Percentiles rank a stretch among this genome's conserved stretches.
phyloP scores from a whole-genome alignment of 495 filamentous ascomycete genomes.

The Aspergillus nidulans region DNA sequence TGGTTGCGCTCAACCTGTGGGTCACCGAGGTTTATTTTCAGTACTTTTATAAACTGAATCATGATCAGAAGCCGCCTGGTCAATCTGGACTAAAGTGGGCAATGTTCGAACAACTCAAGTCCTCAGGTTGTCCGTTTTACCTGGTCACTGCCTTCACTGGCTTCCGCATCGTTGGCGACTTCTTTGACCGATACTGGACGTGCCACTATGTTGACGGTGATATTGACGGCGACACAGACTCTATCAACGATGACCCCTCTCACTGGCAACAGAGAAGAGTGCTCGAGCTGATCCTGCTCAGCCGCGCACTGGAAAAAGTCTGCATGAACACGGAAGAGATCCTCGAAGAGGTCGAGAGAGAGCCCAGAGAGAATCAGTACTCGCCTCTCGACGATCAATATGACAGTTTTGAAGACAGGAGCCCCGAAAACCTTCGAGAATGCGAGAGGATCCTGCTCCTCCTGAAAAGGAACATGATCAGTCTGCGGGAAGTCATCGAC shows the following conservation, averaged over 20 bases:
- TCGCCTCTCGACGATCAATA: conserved; percentile 3
- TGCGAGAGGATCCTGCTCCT: conserved; percentile 12
- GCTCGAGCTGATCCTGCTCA: conserved; percentile 15
- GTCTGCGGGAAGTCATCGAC: conserved; percentile 13
- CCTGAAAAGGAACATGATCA: conserved; percentile 15
- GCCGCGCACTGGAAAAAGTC: conserved; percentile 3
- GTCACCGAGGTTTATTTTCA: conserved; percentile 7
- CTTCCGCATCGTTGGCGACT: conserved; percentile 8
- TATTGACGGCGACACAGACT: background rate
- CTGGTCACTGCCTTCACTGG: background rate
- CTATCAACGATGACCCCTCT: background rate
- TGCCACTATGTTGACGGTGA: conserved; percentile 1
- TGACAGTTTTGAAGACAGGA: conserved; percentile 13
- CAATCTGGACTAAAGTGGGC: background rate
- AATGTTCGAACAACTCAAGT: background rate
- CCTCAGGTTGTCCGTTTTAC: background rate
- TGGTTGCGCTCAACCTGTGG: conserved; percentile 2
- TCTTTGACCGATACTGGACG: conserved; percentile 11
- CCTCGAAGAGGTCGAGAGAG: background rate
- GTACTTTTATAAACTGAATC: background rate
- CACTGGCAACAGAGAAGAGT: conserved; percentile 19
- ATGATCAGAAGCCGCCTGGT: background rate
- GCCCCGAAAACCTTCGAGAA: conserved; percentile 5
- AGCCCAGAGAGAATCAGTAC: conserved; percentile 2
- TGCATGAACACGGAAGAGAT: background rate